Base-by-base conservation (phyloP, 306 rosid genomes). In the Quercus aquifolioides region DNA sequence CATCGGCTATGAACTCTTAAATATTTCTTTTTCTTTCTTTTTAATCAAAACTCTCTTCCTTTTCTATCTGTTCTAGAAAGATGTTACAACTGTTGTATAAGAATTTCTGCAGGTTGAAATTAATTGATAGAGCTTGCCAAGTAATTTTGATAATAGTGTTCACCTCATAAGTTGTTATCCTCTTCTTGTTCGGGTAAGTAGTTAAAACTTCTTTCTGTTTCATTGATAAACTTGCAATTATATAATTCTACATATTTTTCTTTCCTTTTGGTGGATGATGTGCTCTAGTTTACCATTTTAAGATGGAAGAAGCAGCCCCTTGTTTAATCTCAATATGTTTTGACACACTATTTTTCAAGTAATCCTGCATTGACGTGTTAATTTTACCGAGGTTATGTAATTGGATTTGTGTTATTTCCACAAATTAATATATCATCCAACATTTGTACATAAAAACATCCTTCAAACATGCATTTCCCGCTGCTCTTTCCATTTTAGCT, bases 1-100 rank as follows among this genome's bases (percentile, higher is more conserved):
- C 71, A 76, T 75, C 88, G 80, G 84, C 85, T 69, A 79, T 69
- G 33, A 75, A 69, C 79, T 78, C 31, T 73, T 78, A 78, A 58
- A 20, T 55, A 49, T 23, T 72, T 82, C 77, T 30, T 68, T 21
- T 82, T 41, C n/a, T 75, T 82, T 41, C n/a, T 75, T 43, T 43
- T 54, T 73, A 41, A 70, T 80, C 74, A 70, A 76, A 74, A 63
- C 74, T 58, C 20, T 31, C 67, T 71, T 79, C 76, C 41, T 74
- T 54, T 76, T 13, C 54, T 13, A 49, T 49, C 17, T 49, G 54
- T 12, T 49, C 54, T 65, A 73, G 80, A 33, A 63, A 5, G 46
- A 73, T 69, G 74, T 71, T 78, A 58, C 71, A 59, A 13, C n/a
- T 76, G 33, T 59, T 79, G 69, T 65, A 72, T 78, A 62, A 77